A percentile compares a stretch with the other conserved stretches of the same genome.
These are phyloP conservation scores for Epichloe scottii DNA, from an alignment of 2,329 filamentous ascomycete species.

Conservation along the genomic window DNA sequence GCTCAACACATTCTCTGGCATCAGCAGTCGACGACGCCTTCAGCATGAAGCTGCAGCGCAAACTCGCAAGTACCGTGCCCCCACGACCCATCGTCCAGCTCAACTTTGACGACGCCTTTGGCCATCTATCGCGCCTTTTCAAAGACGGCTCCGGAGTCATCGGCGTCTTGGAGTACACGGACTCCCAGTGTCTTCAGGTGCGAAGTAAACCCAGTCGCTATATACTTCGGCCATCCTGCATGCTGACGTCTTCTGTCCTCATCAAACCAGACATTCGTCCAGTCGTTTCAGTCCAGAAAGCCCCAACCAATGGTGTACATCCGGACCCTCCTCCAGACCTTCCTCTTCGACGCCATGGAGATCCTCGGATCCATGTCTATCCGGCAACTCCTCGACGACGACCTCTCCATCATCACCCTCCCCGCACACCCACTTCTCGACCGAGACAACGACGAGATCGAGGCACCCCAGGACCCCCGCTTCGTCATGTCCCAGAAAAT, in stretches of 20 bases:
- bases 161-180: constrained; percentile 52
- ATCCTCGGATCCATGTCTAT: constrained; percentile 57
- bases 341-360: constrained; percentile 61
- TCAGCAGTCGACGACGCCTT: constrained; percentile 65
- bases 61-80: constrained; percentile 83
- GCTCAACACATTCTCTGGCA: constrained; percentile 48
- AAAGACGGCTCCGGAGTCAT: constrained; percentile 58
- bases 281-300: constrained; percentile 62
- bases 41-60: constrained; percentile 81
- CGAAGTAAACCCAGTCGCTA: constrained; percentile 12
- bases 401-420: constrained; percentile 66
- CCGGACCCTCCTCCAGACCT: constrained; percentile 63
- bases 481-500: constrained; percentile 62
- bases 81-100: constrained; percentile 79
- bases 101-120: constrained; percentile 57
- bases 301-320: constrained; percentile 78
- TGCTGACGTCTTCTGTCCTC: background rate
- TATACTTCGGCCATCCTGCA: background rate
- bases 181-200: constrained; percentile 60
- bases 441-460: constrained; percentile 61
- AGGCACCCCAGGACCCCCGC: constrained; percentile 59
- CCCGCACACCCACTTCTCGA: constrained; percentile 61
- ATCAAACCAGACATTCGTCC: constrained; percentile 51
- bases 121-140: constrained; percentile 57
- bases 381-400: constrained; percentile 65